Conservation (phyloP, 2,329 filamentous ascomycete genomes). For the Xylaria sp. region DNA sequence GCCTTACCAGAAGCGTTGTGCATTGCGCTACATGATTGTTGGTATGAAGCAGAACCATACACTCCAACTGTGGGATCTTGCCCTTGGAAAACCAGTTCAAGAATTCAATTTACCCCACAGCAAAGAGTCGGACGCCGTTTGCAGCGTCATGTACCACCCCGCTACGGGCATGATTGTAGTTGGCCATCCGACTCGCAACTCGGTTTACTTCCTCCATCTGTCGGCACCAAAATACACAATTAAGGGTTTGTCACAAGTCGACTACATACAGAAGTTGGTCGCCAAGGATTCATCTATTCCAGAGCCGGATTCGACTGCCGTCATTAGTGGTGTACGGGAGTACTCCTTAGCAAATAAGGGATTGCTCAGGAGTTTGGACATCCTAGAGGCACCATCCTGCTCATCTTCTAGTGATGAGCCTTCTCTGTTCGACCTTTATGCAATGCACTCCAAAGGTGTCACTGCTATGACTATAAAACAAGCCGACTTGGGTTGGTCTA, state of each 20-base stretch:
- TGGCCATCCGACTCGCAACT: conserved; percentile 96
- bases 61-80: conserved; percentile 97
- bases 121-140: conserved; percentile 97
- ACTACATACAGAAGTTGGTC: conserved; percentile 83
- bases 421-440: conserved; percentile 91
- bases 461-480: conserved; percentile 88
- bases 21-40: conserved; percentile 93
- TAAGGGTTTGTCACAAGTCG: conserved; percentile 83
- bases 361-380: conserved; percentile 87
- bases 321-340: conserved; percentile 96
- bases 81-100: conserved; percentile 92
- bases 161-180: conserved; percentile 92
- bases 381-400: conserved; percentile 78
- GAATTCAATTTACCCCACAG: conserved; percentile 96
- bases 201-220: conserved; percentile 94
- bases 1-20: conserved; percentile 88
- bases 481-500: conserved; percentile 89
- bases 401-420: conserved; percentile 73
- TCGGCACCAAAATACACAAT: conserved; percentile 94
- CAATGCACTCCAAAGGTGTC: conserved; percentile 98
- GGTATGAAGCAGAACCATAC: conserved; percentile 99
- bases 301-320: conserved; percentile 92
- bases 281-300: conserved; percentile 78
- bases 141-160: conserved; percentile 94
- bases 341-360: conserved; percentile 91